phyloP scores from a whole-genome alignment of 768 basidiomycete species.

The Naganishia kalamii region DNA sequence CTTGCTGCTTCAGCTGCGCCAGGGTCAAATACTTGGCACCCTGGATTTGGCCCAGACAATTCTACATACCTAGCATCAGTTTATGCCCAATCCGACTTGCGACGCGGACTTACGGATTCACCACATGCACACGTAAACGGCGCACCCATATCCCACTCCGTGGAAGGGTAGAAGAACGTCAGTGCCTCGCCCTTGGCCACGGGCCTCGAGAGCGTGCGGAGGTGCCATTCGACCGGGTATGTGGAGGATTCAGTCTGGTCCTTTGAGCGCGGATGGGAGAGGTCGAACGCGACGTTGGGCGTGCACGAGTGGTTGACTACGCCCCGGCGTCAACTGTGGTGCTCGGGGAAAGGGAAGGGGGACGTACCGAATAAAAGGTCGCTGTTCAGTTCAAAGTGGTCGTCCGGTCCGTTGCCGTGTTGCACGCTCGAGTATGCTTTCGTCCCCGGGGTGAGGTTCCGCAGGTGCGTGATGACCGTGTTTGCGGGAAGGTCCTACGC shows the following conservation, averaged over 20 bases:
- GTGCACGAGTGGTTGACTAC: conserved; percentile 62
- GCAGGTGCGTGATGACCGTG: conserved; percentile 29
- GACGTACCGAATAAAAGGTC: conserved; percentile 58
- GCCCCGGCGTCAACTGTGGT: background rate
- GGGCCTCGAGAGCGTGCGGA: conserved; percentile 50
- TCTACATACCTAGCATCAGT: conserved; percentile 37
- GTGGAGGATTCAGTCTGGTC: background rate
- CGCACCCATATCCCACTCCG: conserved; percentile 65
- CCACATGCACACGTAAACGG: conserved; percentile 57
- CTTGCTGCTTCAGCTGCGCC: conserved; percentile 47
- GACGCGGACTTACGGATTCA: conserved; percentile 43
- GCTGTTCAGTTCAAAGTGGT: conserved; percentile 58
- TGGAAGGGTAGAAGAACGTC: conserved; percentile 63
- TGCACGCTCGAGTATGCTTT: conserved; percentile 57
- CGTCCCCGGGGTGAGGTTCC: conserved; percentile 35
- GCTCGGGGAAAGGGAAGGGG: too few relatives aligned
- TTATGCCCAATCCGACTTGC: background rate
- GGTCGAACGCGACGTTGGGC: conserved; percentile 56
- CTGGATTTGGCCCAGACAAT: conserved; percentile 51
- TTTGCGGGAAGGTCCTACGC: conserved; percentile 37
- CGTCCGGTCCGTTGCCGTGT: conserved; percentile 50
- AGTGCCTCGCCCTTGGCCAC: conserved; percentile 47
- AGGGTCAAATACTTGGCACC: conserved; percentile 52
- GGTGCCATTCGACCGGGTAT: conserved; percentile 50
- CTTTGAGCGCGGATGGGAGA: conserved; percentile 38